These are phyloP conservation scores for Rubia peregrina DNA, from an alignment of 305 asterid genomes.

Conservation along the genomic window DNA sequence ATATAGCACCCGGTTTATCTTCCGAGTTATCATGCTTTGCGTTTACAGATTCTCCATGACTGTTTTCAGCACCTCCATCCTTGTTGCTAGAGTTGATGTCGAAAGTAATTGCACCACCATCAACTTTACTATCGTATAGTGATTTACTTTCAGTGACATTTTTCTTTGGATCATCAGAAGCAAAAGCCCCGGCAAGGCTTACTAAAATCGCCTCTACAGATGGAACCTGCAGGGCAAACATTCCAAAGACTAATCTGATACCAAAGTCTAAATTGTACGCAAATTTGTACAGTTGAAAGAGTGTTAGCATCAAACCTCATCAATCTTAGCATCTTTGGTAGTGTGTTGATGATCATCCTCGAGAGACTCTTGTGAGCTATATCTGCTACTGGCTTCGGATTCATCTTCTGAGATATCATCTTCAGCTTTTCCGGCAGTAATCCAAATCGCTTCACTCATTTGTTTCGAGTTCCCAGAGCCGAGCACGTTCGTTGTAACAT, in stretches of 20 bases:
- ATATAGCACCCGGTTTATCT: slow-evolving; percentile 19
- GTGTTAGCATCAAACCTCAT: slow-evolving; percentile 36
- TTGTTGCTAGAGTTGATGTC: no score
- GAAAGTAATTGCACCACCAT: slow-evolving; percentile 1
- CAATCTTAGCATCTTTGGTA: slow-evolving; percentile 27
- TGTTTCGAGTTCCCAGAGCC: slow-evolving; percentile 22
- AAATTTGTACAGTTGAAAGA: neutral
- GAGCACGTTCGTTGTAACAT: slow-evolving; percentile 17
- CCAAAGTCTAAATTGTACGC: slow-evolving; percentile 11
- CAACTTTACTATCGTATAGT: slow-evolving; percentile 32
- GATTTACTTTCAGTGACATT: slow-evolving; percentile 23
- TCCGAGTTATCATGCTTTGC: slow-evolving; percentile 15
- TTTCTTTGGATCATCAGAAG: slow-evolving; percentile 25
- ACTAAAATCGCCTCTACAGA: slow-evolving; percentile 24
- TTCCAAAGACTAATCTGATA: slow-evolving; percentile 10
- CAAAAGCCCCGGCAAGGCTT: slow-evolving; percentile 23
- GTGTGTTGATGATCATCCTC: slow-evolving; percentile 37
- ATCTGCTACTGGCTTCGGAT: slow-evolving; percentile 30
- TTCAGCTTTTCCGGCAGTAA: slow-evolving; percentile 10
- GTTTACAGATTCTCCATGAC: slow-evolving; percentile 18
- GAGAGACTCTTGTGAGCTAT: slow-evolving; percentile 40
- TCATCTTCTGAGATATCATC: slow-evolving; percentile 25
- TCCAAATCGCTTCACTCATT: slow-evolving; percentile 23
- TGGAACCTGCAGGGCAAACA: slow-evolving; percentile 31
- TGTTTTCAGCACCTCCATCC: slow-evolving; percentile 17